Evolutionary conservation across 768 basidiomycete genomes (phyloP), one percentile per base, ranked within the genome.

Genomic region (Russula olivacea): DNA sequence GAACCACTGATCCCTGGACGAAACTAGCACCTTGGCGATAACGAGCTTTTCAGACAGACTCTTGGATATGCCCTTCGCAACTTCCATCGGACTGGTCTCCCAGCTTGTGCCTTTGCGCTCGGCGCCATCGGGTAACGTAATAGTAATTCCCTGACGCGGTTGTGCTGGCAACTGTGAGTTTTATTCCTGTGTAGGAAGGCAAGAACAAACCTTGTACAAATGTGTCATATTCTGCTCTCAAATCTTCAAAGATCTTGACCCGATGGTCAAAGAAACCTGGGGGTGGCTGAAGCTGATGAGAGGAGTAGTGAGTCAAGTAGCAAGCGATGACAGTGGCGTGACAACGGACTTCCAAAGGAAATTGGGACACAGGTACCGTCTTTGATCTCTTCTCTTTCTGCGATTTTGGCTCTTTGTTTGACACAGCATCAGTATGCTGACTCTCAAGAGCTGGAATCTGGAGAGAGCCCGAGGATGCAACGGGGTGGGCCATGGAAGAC

Each of bases 81-180:
- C 76, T 69, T 89, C 85, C 84, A 98, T 83, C 1, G 97, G 97
- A 60, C 83, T 89, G 21, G 96, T 98, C 78, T 97, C 91, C 93
- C 93, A 99, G 73, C 91, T 88, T 63, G 78, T 93, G 21, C 84
- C 96, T 64, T 89, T 84, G 57, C 91, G 83, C 69, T 87, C 81
- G 8, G 88, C 85, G 17, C 95, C 93, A 78, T 98, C 91, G 6
- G 85, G 88, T 66, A 99, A 74, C 4, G 91, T 93, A 71, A 99
- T 78, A 2, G 77, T 79, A 69, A 98, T 96, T 52, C 88, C 85
- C 66, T 89, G 84, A 43, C 92, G 84, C 8, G 91, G 87, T 78
- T 96, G 90, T 1, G 79, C 89, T 88, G 67, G 41, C n/a, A 15
- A 19, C 36, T 21, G 38, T 64, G 23, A 68, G 69, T 55, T 21